Conservation (phyloP, 768 basidiomycete genomes). For the Floccularia luteovirens region DNA sequence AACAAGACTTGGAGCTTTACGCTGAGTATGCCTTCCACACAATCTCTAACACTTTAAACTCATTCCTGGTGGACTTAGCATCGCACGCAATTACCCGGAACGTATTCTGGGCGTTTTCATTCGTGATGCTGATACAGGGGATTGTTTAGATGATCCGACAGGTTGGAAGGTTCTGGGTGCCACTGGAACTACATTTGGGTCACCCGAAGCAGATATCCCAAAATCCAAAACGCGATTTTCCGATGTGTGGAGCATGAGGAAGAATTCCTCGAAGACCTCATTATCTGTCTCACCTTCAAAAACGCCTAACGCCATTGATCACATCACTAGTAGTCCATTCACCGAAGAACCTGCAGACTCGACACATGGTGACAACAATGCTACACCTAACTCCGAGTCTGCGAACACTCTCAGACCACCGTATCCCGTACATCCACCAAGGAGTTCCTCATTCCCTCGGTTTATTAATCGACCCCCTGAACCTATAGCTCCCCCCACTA, state of each 20-base stretch:
- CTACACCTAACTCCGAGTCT: neutral
- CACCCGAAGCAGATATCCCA: conserved; percentile 6
- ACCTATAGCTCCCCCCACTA: neutral
- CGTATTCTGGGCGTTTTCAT: conserved; percentile 81
- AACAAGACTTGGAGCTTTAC: conserved; percentile 94
- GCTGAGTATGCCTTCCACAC: conserved; percentile 38
- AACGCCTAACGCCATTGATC: neutral
- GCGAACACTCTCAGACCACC: neutral
- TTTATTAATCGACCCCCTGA: conserved; percentile 1
- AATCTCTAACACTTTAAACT: neutral
- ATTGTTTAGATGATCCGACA: conserved; percentile 56
- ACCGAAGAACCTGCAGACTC: neutral
- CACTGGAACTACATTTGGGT: conserved; percentile 13
- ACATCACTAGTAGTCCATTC: neutral
- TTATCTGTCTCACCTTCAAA: neutral
- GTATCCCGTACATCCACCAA: neutral
- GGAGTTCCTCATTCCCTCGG: neutral
- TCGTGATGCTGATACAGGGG: conserved; percentile 53
- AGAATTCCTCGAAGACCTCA: neutral
- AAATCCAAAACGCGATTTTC: neutral
- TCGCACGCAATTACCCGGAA: conserved; percentile 61
- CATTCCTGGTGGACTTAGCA: conserved; percentile 13
- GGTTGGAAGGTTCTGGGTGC: conserved; percentile 33
- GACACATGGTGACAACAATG: neutral
- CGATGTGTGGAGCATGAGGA: neutral